Percentiles rank a stretch among this genome's conserved stretches.
These are phyloP conservation scores for Bipolaris bicolor DNA, from an alignment of 2,329 filamentous ascomycete genomes.

Conservation along the genomic window DNA sequence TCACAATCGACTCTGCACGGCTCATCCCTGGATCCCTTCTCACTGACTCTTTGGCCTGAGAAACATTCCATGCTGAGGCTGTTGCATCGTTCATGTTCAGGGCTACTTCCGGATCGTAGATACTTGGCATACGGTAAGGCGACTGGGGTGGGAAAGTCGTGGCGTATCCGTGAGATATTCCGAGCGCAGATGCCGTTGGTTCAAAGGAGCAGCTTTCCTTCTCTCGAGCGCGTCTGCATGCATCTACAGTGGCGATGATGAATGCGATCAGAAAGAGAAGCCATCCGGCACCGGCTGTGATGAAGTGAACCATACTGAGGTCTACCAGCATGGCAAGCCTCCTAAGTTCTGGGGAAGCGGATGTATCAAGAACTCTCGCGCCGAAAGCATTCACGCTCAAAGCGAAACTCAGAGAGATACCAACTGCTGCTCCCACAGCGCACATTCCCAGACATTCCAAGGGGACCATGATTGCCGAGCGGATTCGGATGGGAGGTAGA, in stretches of 20 bases:
- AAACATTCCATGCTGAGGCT: slow-evolving; percentile 18
- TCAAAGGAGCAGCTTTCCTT: slow-evolving; percentile 38
- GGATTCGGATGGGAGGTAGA: slow-evolving; percentile 24
- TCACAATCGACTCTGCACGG: slow-evolving; percentile 26
- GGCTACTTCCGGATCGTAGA: slow-evolving; percentile 33
- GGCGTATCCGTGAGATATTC: slow-evolving; percentile 35
- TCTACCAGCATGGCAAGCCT: slow-evolving; percentile 30
- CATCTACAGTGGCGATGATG: slow-evolving; percentile 22
- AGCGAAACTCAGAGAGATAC: slow-evolving; percentile 28
- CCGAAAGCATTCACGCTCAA: slow-evolving; percentile 21
- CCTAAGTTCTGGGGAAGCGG: slow-evolving; percentile 23
- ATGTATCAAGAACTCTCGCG: slow-evolving; percentile 18
- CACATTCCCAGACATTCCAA: slow-evolving; percentile 34
- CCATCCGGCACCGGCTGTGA: slow-evolving; percentile 25
- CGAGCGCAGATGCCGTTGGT: slow-evolving; percentile 38
- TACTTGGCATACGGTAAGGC: slow-evolving; percentile 27
- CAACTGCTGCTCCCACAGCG: slow-evolving; percentile 31
- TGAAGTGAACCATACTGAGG: slow-evolving; percentile 28
- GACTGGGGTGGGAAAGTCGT: slow-evolving; percentile 21
- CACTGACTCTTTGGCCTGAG: slow-evolving; percentile 22
- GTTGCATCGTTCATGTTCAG: slow-evolving; percentile 10
- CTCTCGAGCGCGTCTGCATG: slow-evolving; percentile 20
- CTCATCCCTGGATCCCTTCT: slow-evolving; percentile 17
- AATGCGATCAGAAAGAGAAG: slow-evolving; percentile 26
- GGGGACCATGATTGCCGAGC: slow-evolving; percentile 25